These are phyloP conservation scores for Lactuca sativa DNA, from an alignment of 129 eudicot genomes.

Conservation along the genomic window DNA sequence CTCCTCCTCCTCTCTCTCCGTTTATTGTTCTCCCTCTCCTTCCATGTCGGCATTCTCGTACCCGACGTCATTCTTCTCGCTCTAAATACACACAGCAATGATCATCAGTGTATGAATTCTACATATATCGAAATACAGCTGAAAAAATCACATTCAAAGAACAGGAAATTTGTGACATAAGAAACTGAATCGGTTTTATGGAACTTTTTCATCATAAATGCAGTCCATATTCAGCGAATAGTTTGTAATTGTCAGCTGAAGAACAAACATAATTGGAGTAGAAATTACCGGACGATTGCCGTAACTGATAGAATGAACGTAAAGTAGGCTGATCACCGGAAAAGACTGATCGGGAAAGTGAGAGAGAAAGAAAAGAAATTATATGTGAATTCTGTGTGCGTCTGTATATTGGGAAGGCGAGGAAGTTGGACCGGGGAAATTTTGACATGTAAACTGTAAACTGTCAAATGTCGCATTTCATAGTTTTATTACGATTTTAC, in stretches of 20 bases:
- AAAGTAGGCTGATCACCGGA: conserved; percentile 18
- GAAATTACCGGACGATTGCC: conserved; percentile 11
- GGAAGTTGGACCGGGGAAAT: conserved; percentile 13
- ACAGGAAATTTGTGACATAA: conserved; percentile 5
- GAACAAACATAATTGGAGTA: not conserved
- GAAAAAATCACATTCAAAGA: conserved; percentile 3
- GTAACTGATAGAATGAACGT: not conserved
- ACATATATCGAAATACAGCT: conserved; percentile 1
- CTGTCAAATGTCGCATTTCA: not conserved
- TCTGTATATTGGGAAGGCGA: not conserved
- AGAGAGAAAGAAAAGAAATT: conserved; percentile 6
- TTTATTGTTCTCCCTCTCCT: conserved; percentile 86
- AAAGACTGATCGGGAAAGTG: not conserved
- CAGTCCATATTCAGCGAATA: conserved; percentile 9
- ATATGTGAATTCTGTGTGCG: conserved; percentile 6
- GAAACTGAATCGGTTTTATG: not conserved
- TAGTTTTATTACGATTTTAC: conserved; percentile 18
- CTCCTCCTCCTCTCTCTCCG: conserved; percentile 76
- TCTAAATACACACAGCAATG: conserved; percentile 21
- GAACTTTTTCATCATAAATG: conserved; percentile 23
- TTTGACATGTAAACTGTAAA: conserved; percentile 15
- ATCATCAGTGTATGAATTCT: not conserved
- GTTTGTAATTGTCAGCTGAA: not conserved
- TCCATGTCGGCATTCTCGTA: conserved; percentile 77
- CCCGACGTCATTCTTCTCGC: conserved; percentile 49